Conservation (phyloP, 139 green algal species). For the Closterium sp. region DNA sequence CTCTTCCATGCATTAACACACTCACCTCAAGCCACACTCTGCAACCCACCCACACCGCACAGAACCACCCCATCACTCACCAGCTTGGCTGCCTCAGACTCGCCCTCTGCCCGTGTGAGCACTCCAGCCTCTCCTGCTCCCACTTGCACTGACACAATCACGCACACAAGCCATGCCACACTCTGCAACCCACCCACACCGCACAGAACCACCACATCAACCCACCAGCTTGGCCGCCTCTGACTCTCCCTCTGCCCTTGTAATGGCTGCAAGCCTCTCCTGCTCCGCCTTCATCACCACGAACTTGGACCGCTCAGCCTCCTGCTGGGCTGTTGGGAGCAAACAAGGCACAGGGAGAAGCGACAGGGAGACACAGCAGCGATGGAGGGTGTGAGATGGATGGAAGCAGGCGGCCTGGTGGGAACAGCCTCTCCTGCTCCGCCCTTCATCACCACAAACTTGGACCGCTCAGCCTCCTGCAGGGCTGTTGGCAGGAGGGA, state of each 20-base stretch:
- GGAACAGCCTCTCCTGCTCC: conserved; percentile 63
- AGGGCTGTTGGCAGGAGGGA: conserved; percentile 61
- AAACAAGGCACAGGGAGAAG: background rate
- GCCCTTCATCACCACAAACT: conserved; percentile 72
- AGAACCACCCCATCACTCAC: too few relatives aligned
- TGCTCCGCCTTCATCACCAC: conserved; percentile 62
- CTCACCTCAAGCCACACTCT: too few relatives aligned
- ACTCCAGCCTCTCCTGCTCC: conserved; percentile 71
- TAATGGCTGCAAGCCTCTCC: conserved; percentile 81
- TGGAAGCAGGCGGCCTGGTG: too few relatives aligned
- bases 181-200: too few relatives aligned
- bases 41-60: too few relatives aligned
- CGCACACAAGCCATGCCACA: too few relatives aligned
- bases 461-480: conserved; percentile 96
- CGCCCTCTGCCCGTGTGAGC: conserved; percentile 92
- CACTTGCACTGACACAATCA: conserved; percentile 8
- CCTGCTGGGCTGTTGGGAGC: conserved; percentile 80
- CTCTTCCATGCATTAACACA: conserved; percentile 4
- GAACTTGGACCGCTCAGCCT: conserved; percentile 94
- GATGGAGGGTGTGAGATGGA: background rate
- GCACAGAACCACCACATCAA: too few relatives aligned
- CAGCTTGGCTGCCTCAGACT: conserved; percentile 69
- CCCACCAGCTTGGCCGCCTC: conserved; percentile 68
- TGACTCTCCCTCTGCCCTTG: conserved; percentile 92
- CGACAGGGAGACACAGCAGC: background rate